A percentile compares a stretch with the other conserved stretches of the same genome.
These are phyloP conservation scores for Camellia granthamiana DNA, from an alignment of 148 eudicot genomes.

Conservation along the genomic window DNA sequence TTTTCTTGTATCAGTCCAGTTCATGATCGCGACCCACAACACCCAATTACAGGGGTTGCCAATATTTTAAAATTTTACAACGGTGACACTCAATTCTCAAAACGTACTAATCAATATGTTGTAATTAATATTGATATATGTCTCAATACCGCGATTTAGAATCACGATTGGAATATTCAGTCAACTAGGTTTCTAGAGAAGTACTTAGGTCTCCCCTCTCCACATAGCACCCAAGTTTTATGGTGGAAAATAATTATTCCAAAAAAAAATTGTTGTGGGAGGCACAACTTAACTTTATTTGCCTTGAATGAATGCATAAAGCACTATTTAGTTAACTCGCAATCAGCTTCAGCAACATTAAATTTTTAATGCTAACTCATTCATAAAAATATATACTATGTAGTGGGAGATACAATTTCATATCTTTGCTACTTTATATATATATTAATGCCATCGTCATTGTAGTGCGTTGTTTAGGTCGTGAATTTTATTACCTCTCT, in stretches of 20 bases:
- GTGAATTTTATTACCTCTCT: not conserved
- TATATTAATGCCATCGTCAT: not conserved
- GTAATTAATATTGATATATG: too few species aligned
- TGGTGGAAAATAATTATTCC: not conserved
- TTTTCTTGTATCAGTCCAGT: too few species aligned
- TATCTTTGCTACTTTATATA: slow-evolving; percentile 2
- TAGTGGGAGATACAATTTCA: not conserved
- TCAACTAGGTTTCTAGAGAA: not conserved
- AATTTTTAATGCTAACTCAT: not conserved
- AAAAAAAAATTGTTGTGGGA: not conserved
- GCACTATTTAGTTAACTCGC: slow-evolving; percentile 5
- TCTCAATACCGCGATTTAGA: too few species aligned
- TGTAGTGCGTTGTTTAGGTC: slow-evolving; percentile 3
- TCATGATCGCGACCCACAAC: too few species aligned
- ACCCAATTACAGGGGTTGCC: too few species aligned
- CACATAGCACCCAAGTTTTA: not conserved
- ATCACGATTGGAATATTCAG: not conserved
- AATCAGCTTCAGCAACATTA: not conserved
- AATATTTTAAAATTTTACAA: too few species aligned
- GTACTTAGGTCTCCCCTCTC: not conserved
- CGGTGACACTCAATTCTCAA: too few species aligned
- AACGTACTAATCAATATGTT: too few species aligned
- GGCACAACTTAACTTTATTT: not conserved
- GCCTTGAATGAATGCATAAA: not conserved
- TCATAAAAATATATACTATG: not conserved